Base-by-base conservation (phyloP, 2,329 filamentous ascomycete genomes). In the Epicoccum nigrum region DNA sequence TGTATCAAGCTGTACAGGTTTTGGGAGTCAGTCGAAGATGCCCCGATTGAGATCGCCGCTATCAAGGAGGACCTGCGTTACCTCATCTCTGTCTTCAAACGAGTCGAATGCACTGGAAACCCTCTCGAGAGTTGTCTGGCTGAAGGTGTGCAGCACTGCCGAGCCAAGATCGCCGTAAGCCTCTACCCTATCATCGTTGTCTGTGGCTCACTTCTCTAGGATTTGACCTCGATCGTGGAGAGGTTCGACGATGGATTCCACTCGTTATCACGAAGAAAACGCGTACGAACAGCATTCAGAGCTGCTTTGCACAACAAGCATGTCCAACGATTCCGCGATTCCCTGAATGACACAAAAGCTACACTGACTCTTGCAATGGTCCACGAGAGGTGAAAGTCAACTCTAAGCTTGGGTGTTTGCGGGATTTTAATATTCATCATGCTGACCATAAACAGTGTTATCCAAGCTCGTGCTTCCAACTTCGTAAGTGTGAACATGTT, bases 291-390 rank as follows among this genome's bases (percentile, higher is more conserved):
- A 32, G 53, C 53, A 15, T 51, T 59, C 37, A 56, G 46, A 27
- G 53, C 38, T 1, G 56, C 46, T 7, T 34, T 17, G 16, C 56
- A 54, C 11, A 46, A 35, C 33, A 54, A 50, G 16, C 46, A 54
- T 30, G 15, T 59, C 8, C 53, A 54, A 35, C 34, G 47, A n/a
- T 59, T 56, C 35, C 53, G 56, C 15, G 41, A 56, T 1, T 41
- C 53, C 5, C 17, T 56, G 33, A 50, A 42, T 16, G 56, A 56
- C 12, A 51, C 54, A 1, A 56, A 56, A 34, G 17, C 38, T 8
- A 56, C 50, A 2, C 45, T 59, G 40, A 59, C 44, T 3, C 54
- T 59, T n/a, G 56, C 56, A 7, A 45, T 59, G 35, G 46, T 52
- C 3, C 54, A 59, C 21, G 31, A 59, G 27, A 38, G 46, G 54